Evolutionary conservation across 148 eudicot genomes (phyloP).

Genomic region (Cornus florida): DNA sequence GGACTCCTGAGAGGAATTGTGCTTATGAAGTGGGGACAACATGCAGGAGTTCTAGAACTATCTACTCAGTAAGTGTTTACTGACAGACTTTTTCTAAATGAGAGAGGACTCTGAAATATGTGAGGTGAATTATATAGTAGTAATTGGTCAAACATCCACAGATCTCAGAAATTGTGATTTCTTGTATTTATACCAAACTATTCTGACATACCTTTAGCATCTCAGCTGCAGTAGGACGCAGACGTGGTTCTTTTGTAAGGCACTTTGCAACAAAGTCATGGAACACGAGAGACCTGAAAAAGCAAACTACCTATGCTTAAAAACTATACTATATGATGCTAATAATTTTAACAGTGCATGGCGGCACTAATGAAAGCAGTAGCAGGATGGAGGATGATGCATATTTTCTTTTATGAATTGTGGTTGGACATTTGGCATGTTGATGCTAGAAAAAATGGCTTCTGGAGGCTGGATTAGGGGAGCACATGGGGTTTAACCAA

Average conservation of each 20-base stretch:
- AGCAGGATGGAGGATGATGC: not conserved
- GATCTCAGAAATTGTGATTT: not conserved
- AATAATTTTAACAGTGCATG: not conserved
- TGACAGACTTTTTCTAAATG: not conserved
- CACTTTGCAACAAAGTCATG: conserved; percentile 98
- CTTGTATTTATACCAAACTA: not conserved
- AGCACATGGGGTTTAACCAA: no score
- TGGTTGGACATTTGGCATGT: not conserved
- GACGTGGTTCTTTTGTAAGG: conserved; percentile 91
- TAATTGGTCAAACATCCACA: not conserved
- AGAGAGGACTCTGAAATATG: conserved; percentile 11
- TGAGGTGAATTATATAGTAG: no score
- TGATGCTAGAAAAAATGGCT: not conserved
- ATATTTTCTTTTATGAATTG: not conserved
- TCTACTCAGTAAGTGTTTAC: not conserved
- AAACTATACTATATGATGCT: not conserved
- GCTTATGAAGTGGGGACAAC: not conserved
- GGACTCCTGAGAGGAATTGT: not conserved
- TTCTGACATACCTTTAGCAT: conserved; percentile 71
- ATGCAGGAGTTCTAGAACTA: not conserved
- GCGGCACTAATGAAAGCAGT: not conserved
- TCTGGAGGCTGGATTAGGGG: not conserved
- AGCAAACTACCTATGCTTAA: conserved; percentile 12
- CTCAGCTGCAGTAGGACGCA: conserved; percentile 90
- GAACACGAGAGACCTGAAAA: conserved; percentile 86